A percentile compares a stretch with the other conserved stretches of the same genome.
These are phyloP conservation scores for Bruguiera gymnorhiza DNA, from an alignment of 345 rosid species.

Conservation along the genomic window DNA sequence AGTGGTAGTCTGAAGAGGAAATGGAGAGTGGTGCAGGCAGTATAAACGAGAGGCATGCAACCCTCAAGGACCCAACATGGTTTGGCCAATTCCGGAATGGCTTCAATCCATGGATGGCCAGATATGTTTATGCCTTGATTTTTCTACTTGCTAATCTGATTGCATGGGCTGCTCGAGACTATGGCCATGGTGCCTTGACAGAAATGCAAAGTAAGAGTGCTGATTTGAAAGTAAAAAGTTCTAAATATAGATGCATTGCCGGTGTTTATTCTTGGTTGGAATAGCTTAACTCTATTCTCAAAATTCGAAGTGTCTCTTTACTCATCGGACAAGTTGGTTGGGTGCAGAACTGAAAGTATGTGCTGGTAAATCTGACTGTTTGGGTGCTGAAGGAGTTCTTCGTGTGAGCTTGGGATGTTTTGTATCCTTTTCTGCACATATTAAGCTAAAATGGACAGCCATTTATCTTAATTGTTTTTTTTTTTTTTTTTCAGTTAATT, in stretches of 20 bases:
- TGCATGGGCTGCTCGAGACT: slow-evolving; percentile 92
- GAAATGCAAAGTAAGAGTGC: slow-evolving; percentile 68
- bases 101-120: slow-evolving; percentile 93
- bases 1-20: slow-evolving; percentile 29
- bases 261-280: neutral
- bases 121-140: slow-evolving; percentile 75
- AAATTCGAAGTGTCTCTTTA: neutral
- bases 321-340: neutral
- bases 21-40: slow-evolving; percentile 56
- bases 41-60: slow-evolving; percentile 30
- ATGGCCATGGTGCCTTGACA: slow-evolving; percentile 53
- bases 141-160: slow-evolving; percentile 74
- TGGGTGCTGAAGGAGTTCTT: slow-evolving; percentile 87
- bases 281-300: neutral
- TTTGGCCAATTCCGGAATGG: slow-evolving; percentile 73
- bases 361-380: slow-evolving; percentile 68
- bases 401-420: slow-evolving; percentile 97
- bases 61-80: slow-evolving; percentile 59
- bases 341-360: slow-evolving; percentile 67
- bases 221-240: neutral
- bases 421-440: slow-evolving; percentile 58
- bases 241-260: neutral
- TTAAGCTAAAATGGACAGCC: neutral
- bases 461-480: no score
- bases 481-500: no score